These are phyloP conservation scores for Eleusine indica DNA, from an alignment of 176 grass and related monocot species.

Conservation along the genomic window DNA sequence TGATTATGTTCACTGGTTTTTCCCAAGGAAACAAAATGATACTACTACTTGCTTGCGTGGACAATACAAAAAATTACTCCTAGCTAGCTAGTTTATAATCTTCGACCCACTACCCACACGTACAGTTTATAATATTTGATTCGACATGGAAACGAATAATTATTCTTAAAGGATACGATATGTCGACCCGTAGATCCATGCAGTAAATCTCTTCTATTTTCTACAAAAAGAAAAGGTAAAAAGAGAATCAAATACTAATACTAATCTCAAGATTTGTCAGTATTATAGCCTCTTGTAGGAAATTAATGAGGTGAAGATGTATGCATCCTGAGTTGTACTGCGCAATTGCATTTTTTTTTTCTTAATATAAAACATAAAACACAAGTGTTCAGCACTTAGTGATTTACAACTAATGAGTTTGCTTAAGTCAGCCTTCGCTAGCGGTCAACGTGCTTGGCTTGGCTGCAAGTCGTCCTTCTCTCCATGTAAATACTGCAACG, in stretches of 20 bases:
- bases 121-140: no score
- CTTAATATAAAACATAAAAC: neutral
- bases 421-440: neutral
- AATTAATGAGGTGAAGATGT: no score
- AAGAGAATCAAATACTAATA: no score
- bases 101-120: no score
- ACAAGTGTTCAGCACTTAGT: neutral
- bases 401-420: neutral
- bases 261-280: no score
- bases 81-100: no score
- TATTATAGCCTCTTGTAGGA: no score
- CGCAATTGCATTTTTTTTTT: neutral
- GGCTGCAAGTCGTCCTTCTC: neutral
- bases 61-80: neutral
- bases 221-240: no score
- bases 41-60: constrained; percentile 2
- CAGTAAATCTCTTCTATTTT: no score
- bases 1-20: constrained; percentile 37
- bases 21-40: neutral
- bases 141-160: no score
- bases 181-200: no score
- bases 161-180: no score
- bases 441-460: neutral
- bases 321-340: neutral
- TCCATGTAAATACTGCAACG: neutral